These are phyloP conservation scores for Cyanophora paradoxa DNA, from an alignment of 78 protist species.

Conservation along the genomic window DNA sequence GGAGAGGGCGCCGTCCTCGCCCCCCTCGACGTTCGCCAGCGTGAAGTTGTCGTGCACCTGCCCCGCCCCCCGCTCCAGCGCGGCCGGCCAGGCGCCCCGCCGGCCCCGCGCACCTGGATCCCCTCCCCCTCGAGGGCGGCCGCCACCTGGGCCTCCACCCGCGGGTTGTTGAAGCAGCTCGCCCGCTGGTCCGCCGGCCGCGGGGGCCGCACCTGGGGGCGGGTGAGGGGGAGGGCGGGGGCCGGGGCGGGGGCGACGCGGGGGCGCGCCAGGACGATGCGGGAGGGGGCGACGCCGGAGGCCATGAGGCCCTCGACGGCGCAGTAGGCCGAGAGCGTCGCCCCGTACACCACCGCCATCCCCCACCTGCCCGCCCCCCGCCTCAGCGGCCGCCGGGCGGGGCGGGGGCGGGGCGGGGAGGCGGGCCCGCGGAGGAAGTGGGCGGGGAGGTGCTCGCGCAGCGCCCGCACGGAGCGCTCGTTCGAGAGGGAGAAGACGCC, in stretches of 20 bases:
- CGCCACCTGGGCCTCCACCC: neutral
- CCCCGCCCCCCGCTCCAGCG: neutral
- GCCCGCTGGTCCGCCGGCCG: neutral
- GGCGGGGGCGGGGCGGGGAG: too few relatives aligned
- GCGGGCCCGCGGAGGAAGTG: neutral
- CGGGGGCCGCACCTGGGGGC: neutral
- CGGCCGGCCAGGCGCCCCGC: neutral
- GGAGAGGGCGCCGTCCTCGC: neutral
- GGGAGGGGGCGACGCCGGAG: neutral
- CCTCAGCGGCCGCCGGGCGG: neutral
- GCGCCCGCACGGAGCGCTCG: neutral
- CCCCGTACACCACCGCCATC: conserved; percentile 10
- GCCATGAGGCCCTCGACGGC: neutral
- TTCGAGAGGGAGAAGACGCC: conserved; percentile 8
- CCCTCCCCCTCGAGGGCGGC: neutral
- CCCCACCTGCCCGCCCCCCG: too few relatives aligned
- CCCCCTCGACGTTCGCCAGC: neutral
- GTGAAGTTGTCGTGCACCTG: too few relatives aligned
- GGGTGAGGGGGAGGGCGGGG: neutral
- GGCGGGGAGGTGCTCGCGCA: neutral
- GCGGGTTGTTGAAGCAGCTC: neutral
- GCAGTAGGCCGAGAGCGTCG: conserved; percentile 18
- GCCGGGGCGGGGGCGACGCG: too few relatives aligned
- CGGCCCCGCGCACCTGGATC: neutral
- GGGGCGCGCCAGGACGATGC: too few relatives aligned